Conservation (phyloP, 768 basidiomycete genomes). For the Mycena chlorophos region DNA sequence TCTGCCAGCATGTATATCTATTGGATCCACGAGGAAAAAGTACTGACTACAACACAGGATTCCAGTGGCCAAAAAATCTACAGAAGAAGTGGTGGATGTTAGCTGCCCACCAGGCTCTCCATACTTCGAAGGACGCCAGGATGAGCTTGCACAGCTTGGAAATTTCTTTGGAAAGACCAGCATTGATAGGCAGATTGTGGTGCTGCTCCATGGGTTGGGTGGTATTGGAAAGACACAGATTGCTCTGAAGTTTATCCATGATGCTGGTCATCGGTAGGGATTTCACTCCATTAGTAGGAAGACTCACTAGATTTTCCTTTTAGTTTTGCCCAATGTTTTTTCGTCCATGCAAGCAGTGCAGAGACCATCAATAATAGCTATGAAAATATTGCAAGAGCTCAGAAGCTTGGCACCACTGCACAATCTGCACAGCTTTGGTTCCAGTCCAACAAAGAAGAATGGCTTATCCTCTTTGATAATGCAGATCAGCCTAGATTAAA, state of each 20-base stretch:
- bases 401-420: not conserved
- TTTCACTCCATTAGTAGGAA: not conserved
- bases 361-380: not conserved
- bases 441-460: not conserved
- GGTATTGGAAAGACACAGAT: constrained; percentile 2
- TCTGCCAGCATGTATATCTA: too few relatives aligned
- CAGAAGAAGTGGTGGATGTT: not conserved
- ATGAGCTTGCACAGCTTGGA: not conserved
- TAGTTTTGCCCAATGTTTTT: not conserved
- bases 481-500: constrained; percentile 11
- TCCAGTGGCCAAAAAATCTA: not conserved
- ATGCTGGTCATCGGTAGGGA: not conserved
- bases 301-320: not conserved
- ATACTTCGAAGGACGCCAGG: not conserved
- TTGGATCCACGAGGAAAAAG: too few relatives aligned
- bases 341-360: not conserved
- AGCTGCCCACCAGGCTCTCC: not conserved
- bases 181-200: not conserved
- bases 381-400: not conserved
- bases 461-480: constrained; percentile 14
- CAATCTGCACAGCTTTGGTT: not conserved
- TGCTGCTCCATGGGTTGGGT: too few relatives aligned
- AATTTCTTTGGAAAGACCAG: not conserved
- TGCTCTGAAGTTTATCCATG: constrained; percentile 1
- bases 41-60: not conserved